Evolutionary conservation across 768 basidiomycete species (phyloP), one percentile per base, ranked within the genome.

Genomic region (Tylopilus rubrobrunneus): DNA sequence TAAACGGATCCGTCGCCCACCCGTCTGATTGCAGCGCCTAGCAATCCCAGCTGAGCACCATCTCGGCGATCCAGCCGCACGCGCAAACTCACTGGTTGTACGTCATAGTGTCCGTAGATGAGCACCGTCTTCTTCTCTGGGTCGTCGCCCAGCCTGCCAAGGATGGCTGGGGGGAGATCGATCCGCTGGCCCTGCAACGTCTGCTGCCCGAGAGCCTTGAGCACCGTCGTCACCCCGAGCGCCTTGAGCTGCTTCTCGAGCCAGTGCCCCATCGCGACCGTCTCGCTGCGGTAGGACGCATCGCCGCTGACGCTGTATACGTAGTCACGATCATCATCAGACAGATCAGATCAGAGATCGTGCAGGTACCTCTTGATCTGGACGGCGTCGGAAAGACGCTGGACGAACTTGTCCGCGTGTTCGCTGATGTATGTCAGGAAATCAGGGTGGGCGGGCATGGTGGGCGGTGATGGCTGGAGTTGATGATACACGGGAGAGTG

Each of bases 41-140:
- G 31, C 31, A 11, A 2, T 25, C 25, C 25, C 25, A 25, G 25
- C 25, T 25, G 25, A 25, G 25, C 2, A 25, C 5, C 25, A 25
- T 25, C 25, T 25, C 5, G 2, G 25, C 25, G 25, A 25, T 25
- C 25, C 25, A 25, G 25, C 25, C 25, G 25, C 25, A 25, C 2
- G 25, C 25, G 25, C 5, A 5, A n/a, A 42, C 83, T 48, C 55
- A 90, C 89, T 9, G 95, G 94, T 63, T 97, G 95, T 7, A 97
- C 95, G 66, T 97, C 94, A 65, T 92, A 96, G 69, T 98, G 95
- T 2, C 92, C 95, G 66, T 98, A 98, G 31, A 98, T 73, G 28
- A 96, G 79, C 33, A 98, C 84, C 0, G 94, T 98, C 81, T 90
- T 95, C 84, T 98, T 98, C 65, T 75, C 82, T 14, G 83, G 84